Evolutionary conservation across 352 stramenopile genomes (phyloP).

Genomic region (Phytopythium cucurbitacearum): DNA sequence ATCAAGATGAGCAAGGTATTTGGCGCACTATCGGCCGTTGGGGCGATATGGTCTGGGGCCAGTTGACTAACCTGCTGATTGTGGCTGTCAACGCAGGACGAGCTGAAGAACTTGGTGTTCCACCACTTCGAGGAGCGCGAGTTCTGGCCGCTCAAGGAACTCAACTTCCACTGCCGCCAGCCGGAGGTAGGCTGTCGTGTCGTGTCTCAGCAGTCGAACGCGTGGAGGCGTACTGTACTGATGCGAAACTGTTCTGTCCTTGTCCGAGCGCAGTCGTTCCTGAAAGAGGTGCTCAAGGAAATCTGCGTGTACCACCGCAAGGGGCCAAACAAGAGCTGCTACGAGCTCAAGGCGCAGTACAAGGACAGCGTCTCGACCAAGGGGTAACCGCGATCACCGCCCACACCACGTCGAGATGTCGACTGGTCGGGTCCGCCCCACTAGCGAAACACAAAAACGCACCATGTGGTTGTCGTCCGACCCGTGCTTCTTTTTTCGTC

Average conservation of each 20-base stretch:
- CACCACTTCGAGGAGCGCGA: slow-evolving; percentile 86
- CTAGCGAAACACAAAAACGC: too few relatives aligned
- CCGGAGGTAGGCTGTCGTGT: slow-evolving; percentile 51
- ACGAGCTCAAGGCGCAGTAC: slow-evolving; percentile 87
- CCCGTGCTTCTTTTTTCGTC: too few relatives aligned
- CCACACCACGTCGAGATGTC: too few relatives aligned
- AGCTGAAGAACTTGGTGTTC: slow-evolving; percentile 86
- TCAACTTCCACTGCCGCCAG: slow-evolving; percentile 85
- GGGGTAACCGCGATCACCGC: slow-evolving; percentile 10
- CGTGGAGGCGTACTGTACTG: neutral
- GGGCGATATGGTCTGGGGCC: neutral
- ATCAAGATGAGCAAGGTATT: slow-evolving; percentile 88
- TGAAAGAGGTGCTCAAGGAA: slow-evolving; percentile 87
- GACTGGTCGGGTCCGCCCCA: too few relatives aligned
- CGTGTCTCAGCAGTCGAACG: neutral
- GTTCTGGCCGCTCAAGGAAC: slow-evolving; percentile 85
- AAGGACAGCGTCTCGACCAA: slow-evolving; percentile 61
- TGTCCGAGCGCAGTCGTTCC: slow-evolving; percentile 50
- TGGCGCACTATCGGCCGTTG: neutral
- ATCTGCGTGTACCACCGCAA: slow-evolving; percentile 88
- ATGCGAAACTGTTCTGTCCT: slow-evolving; percentile 1
- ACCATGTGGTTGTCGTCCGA: too few relatives aligned
- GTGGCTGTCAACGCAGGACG: slow-evolving; percentile 38
- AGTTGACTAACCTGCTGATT: slow-evolving; percentile 1
- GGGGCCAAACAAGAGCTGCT: slow-evolving; percentile 87